Conservation (phyloP, 371 early-diverging fungal species). For the Syncephalastrum monosporum region DNA sequence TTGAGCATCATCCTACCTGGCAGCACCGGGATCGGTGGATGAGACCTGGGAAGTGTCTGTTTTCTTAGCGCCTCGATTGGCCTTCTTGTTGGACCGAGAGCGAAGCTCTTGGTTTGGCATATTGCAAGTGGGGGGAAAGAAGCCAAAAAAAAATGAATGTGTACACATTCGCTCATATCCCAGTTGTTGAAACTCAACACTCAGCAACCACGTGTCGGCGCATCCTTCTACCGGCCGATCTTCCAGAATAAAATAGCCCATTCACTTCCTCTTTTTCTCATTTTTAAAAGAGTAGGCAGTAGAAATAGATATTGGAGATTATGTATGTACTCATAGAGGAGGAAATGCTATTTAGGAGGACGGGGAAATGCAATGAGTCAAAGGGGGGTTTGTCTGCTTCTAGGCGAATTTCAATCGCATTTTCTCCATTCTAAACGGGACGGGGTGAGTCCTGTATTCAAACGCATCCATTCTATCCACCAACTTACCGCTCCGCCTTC, state of each 20-base stretch:
- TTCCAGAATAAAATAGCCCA: not conserved
- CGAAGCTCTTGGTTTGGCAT: slow-evolving; percentile 31
- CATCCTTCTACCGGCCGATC: not conserved
- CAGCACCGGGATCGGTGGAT: slow-evolving; percentile 5
- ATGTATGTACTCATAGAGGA: too few species aligned
- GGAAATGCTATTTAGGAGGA: too few species aligned
- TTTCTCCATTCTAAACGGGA: too few species aligned
- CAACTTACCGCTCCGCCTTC: too few species aligned
- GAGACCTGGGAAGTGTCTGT: slow-evolving; percentile 11
- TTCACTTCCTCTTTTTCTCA: too few species aligned
- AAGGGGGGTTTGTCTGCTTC: too few species aligned
- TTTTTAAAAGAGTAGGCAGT: too few species aligned
- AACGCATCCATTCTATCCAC: too few species aligned
- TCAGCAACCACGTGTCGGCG: slow-evolving; percentile 2
- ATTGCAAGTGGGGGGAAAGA: not conserved
- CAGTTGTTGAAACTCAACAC: slow-evolving; percentile 3
- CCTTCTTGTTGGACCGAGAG: slow-evolving; percentile 30
- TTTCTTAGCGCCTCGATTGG: slow-evolving; percentile 22
- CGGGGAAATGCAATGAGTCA: too few species aligned
- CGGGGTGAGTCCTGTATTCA: too few species aligned
- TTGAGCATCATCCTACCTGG: slow-evolving; percentile 6
- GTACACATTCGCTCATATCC: not conserved
- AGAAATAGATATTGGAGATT: too few species aligned
- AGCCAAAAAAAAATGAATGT: slow-evolving; percentile 1
- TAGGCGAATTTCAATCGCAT: too few species aligned